Conservation (phyloP, 2,329 filamentous ascomycete species). For the Tolypocladium tropicale region DNA sequence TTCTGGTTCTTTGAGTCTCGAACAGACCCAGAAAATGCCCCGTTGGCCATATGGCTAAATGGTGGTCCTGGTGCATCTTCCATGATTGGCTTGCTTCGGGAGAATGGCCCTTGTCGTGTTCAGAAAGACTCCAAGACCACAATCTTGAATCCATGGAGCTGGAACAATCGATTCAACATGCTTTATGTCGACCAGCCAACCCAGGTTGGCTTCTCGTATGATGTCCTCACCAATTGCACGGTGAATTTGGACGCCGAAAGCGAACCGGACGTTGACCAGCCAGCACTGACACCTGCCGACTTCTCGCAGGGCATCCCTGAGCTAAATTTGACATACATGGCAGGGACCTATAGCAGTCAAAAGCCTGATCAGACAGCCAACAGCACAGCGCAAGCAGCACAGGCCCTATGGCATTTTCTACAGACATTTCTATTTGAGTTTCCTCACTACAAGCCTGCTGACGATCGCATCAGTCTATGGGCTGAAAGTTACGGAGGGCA, state of each 20-base stretch:
- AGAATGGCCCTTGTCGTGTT: slow-evolving; percentile 43
- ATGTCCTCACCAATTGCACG: slow-evolving; percentile 52
- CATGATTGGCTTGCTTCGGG: slow-evolving; percentile 53
- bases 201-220: slow-evolving; percentile 59
- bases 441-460: slow-evolving; percentile 44
- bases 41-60: slow-evolving; percentile 53
- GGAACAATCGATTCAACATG: slow-evolving; percentile 45
- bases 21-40: slow-evolving; percentile 24
- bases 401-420: slow-evolving; percentile 56
- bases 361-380: slow-evolving; percentile 25
- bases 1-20: slow-evolving; percentile 42
- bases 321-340: no score
- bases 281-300: slow-evolving; percentile 21
- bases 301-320: no score
- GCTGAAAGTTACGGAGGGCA: slow-evolving; percentile 61
- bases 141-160: slow-evolving; percentile 48
- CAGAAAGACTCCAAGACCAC: slow-evolving; percentile 40
- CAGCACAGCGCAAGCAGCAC: slow-evolving; percentile 43
- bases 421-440: slow-evolving; percentile 49
- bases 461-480: slow-evolving; percentile 52
- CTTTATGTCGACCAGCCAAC: slow-evolving; percentile 52
- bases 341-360: no score
- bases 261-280: slow-evolving; percentile 25
- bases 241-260: slow-evolving; percentile 31
- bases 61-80: slow-evolving; percentile 53